phyloP scores from a whole-genome alignment of 345 rosid genomes.

The Pistacia integerrima region DNA sequence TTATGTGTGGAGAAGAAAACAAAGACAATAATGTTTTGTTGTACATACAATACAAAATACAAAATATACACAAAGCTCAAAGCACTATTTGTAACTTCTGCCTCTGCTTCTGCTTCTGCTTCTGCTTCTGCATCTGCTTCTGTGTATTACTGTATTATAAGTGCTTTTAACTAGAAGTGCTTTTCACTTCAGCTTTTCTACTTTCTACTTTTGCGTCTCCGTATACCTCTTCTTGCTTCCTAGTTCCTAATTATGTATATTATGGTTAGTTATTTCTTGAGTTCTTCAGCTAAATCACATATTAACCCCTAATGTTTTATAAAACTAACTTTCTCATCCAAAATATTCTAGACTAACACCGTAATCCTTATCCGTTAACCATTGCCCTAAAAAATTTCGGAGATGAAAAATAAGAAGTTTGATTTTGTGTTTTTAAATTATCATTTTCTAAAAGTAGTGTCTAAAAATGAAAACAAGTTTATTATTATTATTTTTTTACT shows the following conservation, averaged over 20 bases:
- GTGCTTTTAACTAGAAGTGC: neutral
- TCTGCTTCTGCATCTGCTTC: neutral
- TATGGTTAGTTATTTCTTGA: neutral
- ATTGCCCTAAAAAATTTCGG: no score
- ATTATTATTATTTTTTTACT: no score
- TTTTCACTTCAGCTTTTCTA: neutral
- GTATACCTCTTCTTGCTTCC: neutral
- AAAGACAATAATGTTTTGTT: constrained; percentile 13
- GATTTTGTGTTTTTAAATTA: no score
- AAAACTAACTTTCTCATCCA: no score
- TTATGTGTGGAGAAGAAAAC: constrained; percentile 38
- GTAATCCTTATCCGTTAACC: no score
- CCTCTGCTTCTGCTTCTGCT: no score
- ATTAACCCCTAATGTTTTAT: no score
- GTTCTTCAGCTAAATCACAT: neutral
- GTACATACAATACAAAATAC: neutral
- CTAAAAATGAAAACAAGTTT: no score
- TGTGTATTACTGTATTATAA: no score
- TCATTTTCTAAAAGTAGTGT: no score
- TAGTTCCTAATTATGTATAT: neutral
- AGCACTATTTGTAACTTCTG: neutral
- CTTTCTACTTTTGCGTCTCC: neutral
- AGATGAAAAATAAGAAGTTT: no score
- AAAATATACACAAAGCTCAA: neutral
- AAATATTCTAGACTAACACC: no score